phyloP scores from a whole-genome alignment of 1,284 basidiomycete genomes.

The Caloboletus firmus region DNA sequence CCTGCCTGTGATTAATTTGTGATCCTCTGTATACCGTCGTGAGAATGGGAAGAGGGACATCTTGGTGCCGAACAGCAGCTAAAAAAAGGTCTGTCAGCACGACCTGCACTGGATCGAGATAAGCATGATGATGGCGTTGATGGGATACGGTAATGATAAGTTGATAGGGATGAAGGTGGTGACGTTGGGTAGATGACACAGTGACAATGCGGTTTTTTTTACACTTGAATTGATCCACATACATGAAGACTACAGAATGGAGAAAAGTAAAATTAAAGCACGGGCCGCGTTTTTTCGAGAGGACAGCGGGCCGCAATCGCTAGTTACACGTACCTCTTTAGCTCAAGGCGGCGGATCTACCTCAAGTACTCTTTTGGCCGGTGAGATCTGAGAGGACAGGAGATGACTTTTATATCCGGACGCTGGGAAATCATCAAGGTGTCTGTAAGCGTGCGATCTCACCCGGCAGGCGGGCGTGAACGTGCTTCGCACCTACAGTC shows the following conservation, averaged over 20 bases:
- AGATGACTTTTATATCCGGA: not conserved
- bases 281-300: not conserved
- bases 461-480: not conserved
- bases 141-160: not conserved
- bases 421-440: conserved; percentile 1
- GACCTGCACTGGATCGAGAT: conserved; percentile 14
- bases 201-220: not conserved
- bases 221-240: not conserved
- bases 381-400: not conserved
- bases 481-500: not conserved
- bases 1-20: conserved; percentile 12
- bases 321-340: conserved; percentile 9
- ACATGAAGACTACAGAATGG: not conserved
- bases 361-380: not conserved
- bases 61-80: conserved; percentile 7
- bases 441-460: not conserved
- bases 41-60: conserved; percentile 15
- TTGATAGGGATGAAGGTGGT: not conserved
- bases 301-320: not conserved
- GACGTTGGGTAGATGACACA: not conserved
- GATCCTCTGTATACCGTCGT: conserved; percentile 9
- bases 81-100: conserved; percentile 8
- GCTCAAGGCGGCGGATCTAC: not conserved
- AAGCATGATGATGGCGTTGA: conserved; percentile 9
- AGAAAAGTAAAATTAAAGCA: not conserved